phyloP scores from a whole-genome alignment of 1,284 basidiomycete species.

The Ustilago tritici region DNA sequence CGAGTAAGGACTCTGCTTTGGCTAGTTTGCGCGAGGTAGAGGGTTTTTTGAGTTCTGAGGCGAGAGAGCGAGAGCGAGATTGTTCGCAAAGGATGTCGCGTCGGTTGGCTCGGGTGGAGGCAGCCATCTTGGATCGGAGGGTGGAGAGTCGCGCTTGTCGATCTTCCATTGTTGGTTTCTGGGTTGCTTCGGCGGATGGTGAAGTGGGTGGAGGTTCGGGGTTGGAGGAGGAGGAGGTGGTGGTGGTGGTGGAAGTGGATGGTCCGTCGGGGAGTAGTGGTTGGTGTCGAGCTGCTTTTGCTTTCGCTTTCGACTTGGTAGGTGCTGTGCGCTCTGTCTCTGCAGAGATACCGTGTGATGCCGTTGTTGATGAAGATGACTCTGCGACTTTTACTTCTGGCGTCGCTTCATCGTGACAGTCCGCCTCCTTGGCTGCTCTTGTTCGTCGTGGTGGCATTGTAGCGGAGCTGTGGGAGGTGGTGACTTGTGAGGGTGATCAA shows the following conservation, averaged over 20 bases:
- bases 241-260: background rate
- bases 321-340: background rate
- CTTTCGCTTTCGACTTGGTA: slow-evolving; percentile 23
- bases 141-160: slow-evolving; percentile 32
- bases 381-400: slow-evolving; percentile 3
- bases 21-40: slow-evolving; percentile 53
- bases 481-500: too few species aligned
- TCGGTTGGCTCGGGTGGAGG: slow-evolving; percentile 61
- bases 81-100: slow-evolving; percentile 55
- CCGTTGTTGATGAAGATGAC: background rate
- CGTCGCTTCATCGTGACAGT: background rate
- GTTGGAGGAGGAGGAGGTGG: background rate
- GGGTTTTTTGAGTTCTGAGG: slow-evolving; percentile 28
- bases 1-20: slow-evolving; percentile 84
- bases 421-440: slow-evolving; percentile 29
- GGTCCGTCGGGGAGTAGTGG: slow-evolving; percentile 16
- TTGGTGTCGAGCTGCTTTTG: slow-evolving; percentile 31
- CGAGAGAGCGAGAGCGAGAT: slow-evolving; percentile 36
- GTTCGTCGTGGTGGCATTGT: slow-evolving; percentile 38
- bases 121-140: slow-evolving; percentile 43
- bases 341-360: background rate
- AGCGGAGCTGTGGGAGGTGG: background rate
- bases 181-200: too few species aligned
- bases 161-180: slow-evolving; percentile 27
- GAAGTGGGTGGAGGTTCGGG: too few species aligned